Percentiles rank a stretch among this genome's conserved stretches.
Conservation (phyloP, 768 basidiomycete genomes). For the Lactifluus rugatus region DNA sequence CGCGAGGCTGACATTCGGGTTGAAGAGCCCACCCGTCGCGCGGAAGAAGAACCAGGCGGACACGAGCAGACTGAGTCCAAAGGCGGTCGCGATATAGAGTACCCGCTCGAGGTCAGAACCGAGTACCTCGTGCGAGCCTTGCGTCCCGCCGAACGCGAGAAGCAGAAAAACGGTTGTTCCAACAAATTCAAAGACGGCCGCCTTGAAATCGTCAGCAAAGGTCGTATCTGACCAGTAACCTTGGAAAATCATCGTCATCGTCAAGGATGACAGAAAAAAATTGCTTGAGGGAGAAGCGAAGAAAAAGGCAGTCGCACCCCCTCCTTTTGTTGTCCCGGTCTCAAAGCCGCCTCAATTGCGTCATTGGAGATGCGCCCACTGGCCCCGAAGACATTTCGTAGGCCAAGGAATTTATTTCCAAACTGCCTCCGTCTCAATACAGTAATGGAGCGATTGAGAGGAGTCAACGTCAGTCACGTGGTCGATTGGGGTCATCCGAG, state of each 20-base stretch:
- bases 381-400: neutral
- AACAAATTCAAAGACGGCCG: slow-evolving; percentile 47
- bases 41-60: slow-evolving; percentile 63
- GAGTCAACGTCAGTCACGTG: neutral
- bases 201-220: slow-evolving; percentile 32
- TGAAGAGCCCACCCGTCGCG: slow-evolving; percentile 55
- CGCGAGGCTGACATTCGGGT: slow-evolving; percentile 51
- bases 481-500: neutral
- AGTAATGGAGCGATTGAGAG: neutral
- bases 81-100: slow-evolving; percentile 48
- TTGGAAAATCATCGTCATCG: neutral
- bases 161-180: slow-evolving; percentile 55
- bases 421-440: neutral
- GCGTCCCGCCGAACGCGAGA: slow-evolving; percentile 56
- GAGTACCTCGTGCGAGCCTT: slow-evolving; percentile 38
- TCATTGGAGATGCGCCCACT: neutral
- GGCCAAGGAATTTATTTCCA: neutral
- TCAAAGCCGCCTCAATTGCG: neutral
- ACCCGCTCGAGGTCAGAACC: slow-evolving; percentile 30
- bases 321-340: neutral
- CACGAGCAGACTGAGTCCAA: slow-evolving; percentile 53
- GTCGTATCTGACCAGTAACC: slow-evolving; percentile 25
- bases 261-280: neutral
- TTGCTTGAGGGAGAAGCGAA: neutral
- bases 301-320: neutral